Percentiles rank a stretch among this genome's conserved stretches.
phyloP scores from a whole-genome alignment of 148 eudicot species.

The Amaranthus cruentus region DNA sequence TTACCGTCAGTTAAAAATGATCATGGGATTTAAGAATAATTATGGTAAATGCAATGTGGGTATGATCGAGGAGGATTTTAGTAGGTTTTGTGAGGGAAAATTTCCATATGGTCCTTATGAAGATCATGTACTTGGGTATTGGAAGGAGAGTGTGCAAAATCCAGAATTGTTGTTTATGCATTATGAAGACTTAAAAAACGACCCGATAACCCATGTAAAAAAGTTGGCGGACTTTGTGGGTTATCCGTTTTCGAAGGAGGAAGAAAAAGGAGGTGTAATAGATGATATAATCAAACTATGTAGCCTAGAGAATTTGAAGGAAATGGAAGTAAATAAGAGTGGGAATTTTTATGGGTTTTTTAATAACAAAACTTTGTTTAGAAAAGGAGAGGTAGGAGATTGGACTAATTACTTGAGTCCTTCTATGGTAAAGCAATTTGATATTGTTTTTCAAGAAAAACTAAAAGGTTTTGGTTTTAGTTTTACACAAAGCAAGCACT shows the following conservation, averaged over 20 bases:
- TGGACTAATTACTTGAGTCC: neutral
- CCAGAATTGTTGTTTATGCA: conserved; percentile 10
- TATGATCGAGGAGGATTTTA: conserved; percentile 8
- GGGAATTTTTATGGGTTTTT: conserved; percentile 12
- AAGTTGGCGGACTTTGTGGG: conserved; percentile 18
- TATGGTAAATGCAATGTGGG: neutral
- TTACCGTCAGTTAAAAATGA: neutral
- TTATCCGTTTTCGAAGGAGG: conserved; percentile 19
- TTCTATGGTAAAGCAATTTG: conserved; percentile 1
- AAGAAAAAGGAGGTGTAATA: conserved; percentile 14
- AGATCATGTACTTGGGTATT: conserved; percentile 21
- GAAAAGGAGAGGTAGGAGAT: conserved; percentile 12
- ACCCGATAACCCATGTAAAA: conserved; percentile 8
- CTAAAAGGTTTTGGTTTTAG: conserved; percentile 1
- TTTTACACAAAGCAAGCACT: neutral
- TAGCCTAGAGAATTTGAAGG: conserved; percentile 20
- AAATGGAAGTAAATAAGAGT: conserved; percentile 23
- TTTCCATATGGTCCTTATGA: conserved; percentile 16
- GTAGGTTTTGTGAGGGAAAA: conserved; percentile 14
- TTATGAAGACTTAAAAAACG: conserved; percentile 17
- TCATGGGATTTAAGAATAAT: neutral
- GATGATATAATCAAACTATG: conserved; percentile 18
- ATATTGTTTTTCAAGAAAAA: neutral
- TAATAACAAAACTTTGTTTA: conserved; percentile 14
- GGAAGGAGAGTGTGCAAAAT: conserved; percentile 15